Evolutionary conservation across 352 stramenopile genomes (phyloP), one percentile per base, ranked within the genome.

Genomic region (Phytophthora agathidicida): DNA sequence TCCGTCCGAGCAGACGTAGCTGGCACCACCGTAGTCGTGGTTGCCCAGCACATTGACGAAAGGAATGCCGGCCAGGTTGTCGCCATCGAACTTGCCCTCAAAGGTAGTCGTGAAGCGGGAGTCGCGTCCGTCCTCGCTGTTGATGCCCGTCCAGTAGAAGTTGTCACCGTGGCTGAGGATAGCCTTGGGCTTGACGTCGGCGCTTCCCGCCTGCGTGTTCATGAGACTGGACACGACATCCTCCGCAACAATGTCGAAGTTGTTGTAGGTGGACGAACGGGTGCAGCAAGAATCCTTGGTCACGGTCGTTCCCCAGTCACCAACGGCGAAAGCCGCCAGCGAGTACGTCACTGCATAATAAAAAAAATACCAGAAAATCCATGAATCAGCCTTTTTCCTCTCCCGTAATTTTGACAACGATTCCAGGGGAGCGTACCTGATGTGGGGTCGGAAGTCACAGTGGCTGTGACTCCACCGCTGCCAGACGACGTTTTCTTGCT

Each of bases 61-160:
- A 16, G 76, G 74, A 19, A 89, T 71, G 6, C 52, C 68, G 3
- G 55, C 71, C 16, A 89, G 48, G 42, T 80, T 72, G 37, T 64
- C 19, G 20, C 75, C 73, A 7, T 80, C 57, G 55, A 82, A 86
- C 39, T 86, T 87, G 10, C 60, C 55, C 43, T 89, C 80, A 43
- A 89, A 89, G 8, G 79, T 88, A 13, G 51, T 73, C 10, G 68
- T 68, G 52, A 89, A 89, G 7, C 79, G 79, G 13, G 76, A 77
- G 56, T 69, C 52, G 19, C 80, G 71, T 43, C 66, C 75, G 2
- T 53, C 53, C n/a, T 67, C 58, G 17, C 66, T 76, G 46, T 74
- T 76, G 38, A 89, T 85, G 27, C 80, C 80, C 8, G 75, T 77
- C 75, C 79, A 87, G 63, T 89, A 89, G 27, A 88, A 89, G 60